phyloP scores from a whole-genome alignment of 1,284 basidiomycete species.

The Lignosus rhinocerotis region DNA sequence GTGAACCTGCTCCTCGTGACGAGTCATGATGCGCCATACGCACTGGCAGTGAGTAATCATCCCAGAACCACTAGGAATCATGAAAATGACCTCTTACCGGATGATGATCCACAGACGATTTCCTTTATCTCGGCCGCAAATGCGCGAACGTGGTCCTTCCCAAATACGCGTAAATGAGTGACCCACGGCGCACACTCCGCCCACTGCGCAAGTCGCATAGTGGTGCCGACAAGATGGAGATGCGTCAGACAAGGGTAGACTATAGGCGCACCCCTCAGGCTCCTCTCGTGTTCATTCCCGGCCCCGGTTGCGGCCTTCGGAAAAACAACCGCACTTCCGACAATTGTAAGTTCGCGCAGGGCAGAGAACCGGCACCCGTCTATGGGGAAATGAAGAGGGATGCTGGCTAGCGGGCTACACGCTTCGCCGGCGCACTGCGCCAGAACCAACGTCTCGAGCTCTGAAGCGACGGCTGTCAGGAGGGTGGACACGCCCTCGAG shows the following conservation, averaged over 20 bases:
- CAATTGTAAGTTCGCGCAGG: constrained; percentile 6
- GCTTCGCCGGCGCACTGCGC: too few relatives aligned
- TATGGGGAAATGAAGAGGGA: neutral
- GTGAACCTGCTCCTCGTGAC: neutral
- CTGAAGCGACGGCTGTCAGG: neutral
- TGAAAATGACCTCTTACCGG: neutral
- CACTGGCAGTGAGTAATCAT: neutral
- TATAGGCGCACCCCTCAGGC: neutral
- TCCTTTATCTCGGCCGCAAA: neutral
- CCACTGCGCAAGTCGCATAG: neutral
- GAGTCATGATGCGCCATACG: neutral
- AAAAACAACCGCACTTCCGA: neutral
- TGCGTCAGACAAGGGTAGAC: neutral
- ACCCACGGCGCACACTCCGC: neutral
- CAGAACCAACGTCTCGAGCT: neutral
- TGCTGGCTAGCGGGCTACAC: neutral
- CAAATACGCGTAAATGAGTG: neutral
- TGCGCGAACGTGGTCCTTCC: neutral
- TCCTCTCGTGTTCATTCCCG: neutral
- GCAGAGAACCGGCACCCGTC: neutral
- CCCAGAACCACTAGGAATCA: neutral
- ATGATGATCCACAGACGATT: neutral
- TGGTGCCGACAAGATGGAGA: neutral
- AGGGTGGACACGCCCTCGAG: neutral
- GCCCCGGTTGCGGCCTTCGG: neutral